A percentile compares a stretch with the other conserved stretches of the same genome.
Evolutionary conservation across 208 protist species (phyloP).

Genomic region (Crithidia bombi): DNA sequence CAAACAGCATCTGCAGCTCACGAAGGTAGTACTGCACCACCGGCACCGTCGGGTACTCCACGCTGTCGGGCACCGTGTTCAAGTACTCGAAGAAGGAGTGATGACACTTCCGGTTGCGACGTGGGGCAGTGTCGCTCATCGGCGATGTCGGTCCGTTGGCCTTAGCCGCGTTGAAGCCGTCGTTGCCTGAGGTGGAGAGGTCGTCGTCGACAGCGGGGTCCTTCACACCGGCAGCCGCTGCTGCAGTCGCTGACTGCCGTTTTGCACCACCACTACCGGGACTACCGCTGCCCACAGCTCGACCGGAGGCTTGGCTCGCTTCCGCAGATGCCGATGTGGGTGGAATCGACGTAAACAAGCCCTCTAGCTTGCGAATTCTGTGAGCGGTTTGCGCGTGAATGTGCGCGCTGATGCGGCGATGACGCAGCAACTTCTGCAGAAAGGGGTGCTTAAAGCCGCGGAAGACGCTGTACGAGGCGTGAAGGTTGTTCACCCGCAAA

Average conservation of each 20-base stretch:
- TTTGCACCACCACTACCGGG: neutral
- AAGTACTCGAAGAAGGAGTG: constrained; percentile 51
- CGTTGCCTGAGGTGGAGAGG: neutral
- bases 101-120: constrained; percentile 1
- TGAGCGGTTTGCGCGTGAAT: constrained; percentile 30
- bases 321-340: neutral
- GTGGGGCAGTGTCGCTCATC: neutral
- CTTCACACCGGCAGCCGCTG: constrained; percentile 5
- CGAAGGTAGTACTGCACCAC: constrained; percentile 47
- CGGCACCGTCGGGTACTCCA: constrained; percentile 51
- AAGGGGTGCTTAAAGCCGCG: constrained; percentile 50
- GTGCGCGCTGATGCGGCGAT: constrained; percentile 14
- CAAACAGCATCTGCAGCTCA: constrained; percentile 41
- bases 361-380: constrained; percentile 33
- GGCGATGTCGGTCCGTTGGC: neutral
- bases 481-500: constrained; percentile 63
- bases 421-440: constrained; percentile 33
- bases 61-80: constrained; percentile 43
- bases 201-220: constrained; percentile 14
- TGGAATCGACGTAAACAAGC: constrained; percentile 31
- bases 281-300: neutral
- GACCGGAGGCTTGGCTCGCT: neutral
- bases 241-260: neutral
- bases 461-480: constrained; percentile 51
- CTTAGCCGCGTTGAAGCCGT: neutral